Conservation (phyloP, 2,329 filamentous ascomycete species). For the Rosellinia necatrix region DNA sequence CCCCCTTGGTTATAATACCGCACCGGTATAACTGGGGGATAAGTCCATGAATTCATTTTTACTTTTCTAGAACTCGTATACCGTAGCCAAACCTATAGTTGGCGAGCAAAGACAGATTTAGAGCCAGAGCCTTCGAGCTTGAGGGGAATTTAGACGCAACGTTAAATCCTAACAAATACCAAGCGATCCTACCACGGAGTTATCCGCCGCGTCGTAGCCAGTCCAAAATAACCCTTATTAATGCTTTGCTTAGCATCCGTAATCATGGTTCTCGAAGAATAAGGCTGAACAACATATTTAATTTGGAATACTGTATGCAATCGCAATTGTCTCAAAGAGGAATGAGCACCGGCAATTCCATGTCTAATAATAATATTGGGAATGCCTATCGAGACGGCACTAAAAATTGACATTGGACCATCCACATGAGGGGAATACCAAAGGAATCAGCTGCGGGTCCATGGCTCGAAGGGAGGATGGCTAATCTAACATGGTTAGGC, state of each 20-base stretch:
- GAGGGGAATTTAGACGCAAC: too few relatives aligned
- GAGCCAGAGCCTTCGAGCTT: too few relatives aligned
- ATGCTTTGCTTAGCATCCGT: neutral
- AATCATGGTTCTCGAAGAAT: neutral
- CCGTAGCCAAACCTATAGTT: too few relatives aligned
- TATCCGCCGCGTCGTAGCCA: neutral
- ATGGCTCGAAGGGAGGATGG: slow-evolving; percentile 6
- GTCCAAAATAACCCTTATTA: neutral
- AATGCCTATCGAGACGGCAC: neutral
- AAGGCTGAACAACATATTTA: neutral
- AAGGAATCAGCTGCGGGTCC: slow-evolving; percentile 12
- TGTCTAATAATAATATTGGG: slow-evolving; percentile 22
- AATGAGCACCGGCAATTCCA: neutral
- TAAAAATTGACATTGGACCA: slow-evolving; percentile 7
- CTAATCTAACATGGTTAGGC: slow-evolving; percentile 17
- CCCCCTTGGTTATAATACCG: too few relatives aligned
- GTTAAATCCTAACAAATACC: neutral
- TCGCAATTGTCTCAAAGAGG: neutral
- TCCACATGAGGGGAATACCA: slow-evolving; percentile 15
- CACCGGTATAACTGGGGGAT: too few relatives aligned
- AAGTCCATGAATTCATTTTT: neutral
- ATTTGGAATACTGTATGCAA: slow-evolving; percentile 14
- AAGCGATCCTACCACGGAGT: neutral
- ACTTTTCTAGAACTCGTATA: too few relatives aligned
- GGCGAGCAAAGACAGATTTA: neutral